A percentile compares a stretch with the other conserved stretches of the same genome.
Conservation (phyloP, 345 rosid species). For the Cardamine chenopodiifolia region DNA sequence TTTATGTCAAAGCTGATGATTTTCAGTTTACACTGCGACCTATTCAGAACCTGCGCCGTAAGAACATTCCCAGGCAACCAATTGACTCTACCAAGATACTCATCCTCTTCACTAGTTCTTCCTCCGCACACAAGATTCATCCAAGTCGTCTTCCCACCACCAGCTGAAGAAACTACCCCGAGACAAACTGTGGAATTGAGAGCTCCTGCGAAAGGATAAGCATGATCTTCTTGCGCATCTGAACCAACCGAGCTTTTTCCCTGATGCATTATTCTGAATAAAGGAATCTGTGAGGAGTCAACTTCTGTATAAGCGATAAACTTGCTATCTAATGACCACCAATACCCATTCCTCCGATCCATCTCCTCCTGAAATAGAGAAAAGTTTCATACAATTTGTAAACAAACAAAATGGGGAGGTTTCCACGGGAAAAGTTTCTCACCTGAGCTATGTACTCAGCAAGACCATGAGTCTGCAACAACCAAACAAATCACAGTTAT, state of each 20-base stretch:
- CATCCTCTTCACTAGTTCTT: conserved; percentile 56
- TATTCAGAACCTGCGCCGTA: conserved; percentile 69
- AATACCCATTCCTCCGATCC: conserved; percentile 92
- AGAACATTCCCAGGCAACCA: conserved; percentile 87
- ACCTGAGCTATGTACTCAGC: conserved; percentile 99
- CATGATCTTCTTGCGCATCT: conserved; percentile 91
- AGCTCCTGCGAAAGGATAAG: conserved; percentile 96
- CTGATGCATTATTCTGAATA: conserved; percentile 95
- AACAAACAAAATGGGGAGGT: not conserved
- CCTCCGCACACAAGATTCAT: conserved; percentile 89
- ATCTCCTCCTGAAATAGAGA: conserved; percentile 78
- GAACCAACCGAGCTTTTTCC: conserved; percentile 78
- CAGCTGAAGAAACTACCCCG: conserved; percentile 78
- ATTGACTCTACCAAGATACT: conserved; percentile 82
- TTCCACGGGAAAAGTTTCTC: conserved; percentile 31
- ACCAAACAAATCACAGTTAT: conserved; percentile 37
- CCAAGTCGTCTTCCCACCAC: conserved; percentile 80
- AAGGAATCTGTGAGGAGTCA: conserved; percentile 73
- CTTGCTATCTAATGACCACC: conserved; percentile 98
- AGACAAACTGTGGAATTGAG: conserved; percentile 81
- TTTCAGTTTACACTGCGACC: conserved; percentile 72
- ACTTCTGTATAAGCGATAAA: conserved; percentile 83
- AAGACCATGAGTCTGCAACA: conserved; percentile 85
- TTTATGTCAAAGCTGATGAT: conserved; percentile 68
- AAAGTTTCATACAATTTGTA: not conserved